Evolutionary conservation across 768 basidiomycete genomes (phyloP).

Genomic region (Suillus tomentosus): DNA sequence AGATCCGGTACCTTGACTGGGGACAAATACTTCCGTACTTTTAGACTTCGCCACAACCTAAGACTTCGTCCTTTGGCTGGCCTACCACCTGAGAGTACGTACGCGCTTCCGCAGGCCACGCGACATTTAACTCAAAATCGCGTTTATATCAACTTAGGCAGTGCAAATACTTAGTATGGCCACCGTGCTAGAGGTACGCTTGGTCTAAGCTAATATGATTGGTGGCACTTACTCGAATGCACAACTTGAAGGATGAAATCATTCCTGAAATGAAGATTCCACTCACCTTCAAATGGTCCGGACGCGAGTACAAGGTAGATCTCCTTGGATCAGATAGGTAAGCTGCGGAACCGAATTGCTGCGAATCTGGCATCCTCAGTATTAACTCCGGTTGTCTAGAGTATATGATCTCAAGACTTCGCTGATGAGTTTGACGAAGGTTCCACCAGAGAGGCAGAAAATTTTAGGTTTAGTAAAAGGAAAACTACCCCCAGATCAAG

Average conservation of each 20-base stretch:
- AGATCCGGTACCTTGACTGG: not conserved
- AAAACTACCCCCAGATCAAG: conserved; percentile 77
- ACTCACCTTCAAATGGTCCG: conserved; percentile 72
- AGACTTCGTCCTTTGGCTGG: not conserved
- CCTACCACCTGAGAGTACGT: not conserved
- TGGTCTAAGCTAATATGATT: not conserved
- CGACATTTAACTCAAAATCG: not conserved
- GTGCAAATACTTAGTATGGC: conserved; percentile 2
- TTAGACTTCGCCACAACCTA: not conserved
- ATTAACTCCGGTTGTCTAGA: conserved; percentile 40
- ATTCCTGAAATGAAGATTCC: conserved; percentile 49
- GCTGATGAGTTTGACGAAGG: conserved; percentile 69
- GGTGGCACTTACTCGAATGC: not conserved
- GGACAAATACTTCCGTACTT: not conserved
- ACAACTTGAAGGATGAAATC: conserved; percentile 5
- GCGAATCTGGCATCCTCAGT: not conserved
- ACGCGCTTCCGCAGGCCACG: not conserved
- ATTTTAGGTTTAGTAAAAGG: conserved; percentile 84
- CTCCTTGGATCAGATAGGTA: conserved; percentile 82
- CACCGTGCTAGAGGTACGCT: conserved; percentile 2
- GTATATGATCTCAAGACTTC: conserved; percentile 78
- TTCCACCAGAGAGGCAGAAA: conserved; percentile 86
- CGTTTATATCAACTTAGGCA: not conserved
- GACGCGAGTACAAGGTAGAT: conserved; percentile 62
- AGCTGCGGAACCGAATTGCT: conserved; percentile 9